Evolutionary conservation across 306 rosid species (phyloP).

Genomic region (Crataegus laevigata): DNA sequence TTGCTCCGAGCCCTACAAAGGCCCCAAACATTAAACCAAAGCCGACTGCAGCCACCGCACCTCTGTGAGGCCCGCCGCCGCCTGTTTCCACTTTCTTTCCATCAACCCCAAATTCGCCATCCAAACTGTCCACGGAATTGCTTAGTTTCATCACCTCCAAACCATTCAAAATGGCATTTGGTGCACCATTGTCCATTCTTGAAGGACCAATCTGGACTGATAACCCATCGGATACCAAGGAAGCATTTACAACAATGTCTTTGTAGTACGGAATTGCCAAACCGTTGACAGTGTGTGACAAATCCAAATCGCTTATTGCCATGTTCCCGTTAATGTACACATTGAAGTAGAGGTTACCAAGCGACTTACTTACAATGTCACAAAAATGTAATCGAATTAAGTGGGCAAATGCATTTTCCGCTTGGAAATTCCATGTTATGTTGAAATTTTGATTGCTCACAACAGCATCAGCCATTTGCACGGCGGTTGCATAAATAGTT

Average conservation of each 20-base stretch:
- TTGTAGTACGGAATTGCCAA: conserved; percentile 33
- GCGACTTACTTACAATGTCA: conserved; percentile 35
- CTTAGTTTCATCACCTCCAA: conserved; percentile 40
- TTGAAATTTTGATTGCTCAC: conserved; percentile 30
- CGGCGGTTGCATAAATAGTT: conserved; percentile 26
- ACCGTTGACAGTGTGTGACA: conserved; percentile 29
- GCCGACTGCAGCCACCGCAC: conserved; percentile 42
- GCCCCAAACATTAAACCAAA: conserved; percentile 49
- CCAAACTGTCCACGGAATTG: conserved; percentile 42
- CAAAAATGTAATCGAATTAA: conserved; percentile 39
- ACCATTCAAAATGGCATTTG: conserved; percentile 39
- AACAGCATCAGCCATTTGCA: conserved; percentile 32
- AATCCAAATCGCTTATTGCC: conserved; percentile 39
- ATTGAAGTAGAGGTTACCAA: conserved; percentile 31
- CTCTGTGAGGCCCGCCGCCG: conserved; percentile 6
- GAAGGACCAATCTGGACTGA: conserved; percentile 31
- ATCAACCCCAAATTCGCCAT: conserved; percentile 46
- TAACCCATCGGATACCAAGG: conserved; percentile 17
- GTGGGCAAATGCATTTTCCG: conserved; percentile 23
- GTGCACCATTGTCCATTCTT: conserved; percentile 8
- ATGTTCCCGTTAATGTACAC: conserved; percentile 35
- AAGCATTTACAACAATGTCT: conserved; percentile 44
- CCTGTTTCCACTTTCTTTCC: conserved; percentile 13
- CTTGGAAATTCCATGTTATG: conserved; percentile 34
- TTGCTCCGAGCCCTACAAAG: conserved; percentile 45